A percentile compares a stretch with the other conserved stretches of the same genome.
Evolutionary conservation across 768 basidiomycete species (phyloP).

Genomic region (Pleurotus eryngii): DNA sequence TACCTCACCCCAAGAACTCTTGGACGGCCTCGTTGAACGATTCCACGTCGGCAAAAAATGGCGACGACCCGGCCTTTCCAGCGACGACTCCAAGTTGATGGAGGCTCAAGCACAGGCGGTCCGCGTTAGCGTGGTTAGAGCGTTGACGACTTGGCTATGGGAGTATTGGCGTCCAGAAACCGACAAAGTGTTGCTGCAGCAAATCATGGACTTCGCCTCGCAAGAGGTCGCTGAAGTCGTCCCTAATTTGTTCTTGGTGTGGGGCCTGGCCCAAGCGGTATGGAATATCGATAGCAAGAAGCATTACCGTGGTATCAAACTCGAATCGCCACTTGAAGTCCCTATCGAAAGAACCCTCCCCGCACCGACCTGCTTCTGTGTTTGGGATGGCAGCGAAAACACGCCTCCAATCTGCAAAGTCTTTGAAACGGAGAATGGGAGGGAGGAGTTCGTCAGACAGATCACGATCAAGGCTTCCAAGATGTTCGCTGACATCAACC

Average conservation of each 20-base stretch:
- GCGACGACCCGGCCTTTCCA: constrained; percentile 21
- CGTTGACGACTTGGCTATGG: constrained; percentile 70
- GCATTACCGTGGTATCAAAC: constrained; percentile 4
- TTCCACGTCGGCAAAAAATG: constrained; percentile 38
- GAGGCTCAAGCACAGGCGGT: constrained; percentile 42
- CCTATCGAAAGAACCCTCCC: constrained; percentile 9
- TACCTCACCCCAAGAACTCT: constrained; percentile 44
- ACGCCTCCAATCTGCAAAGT: constrained; percentile 27
- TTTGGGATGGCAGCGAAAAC: constrained; percentile 11
- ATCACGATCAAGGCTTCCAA: constrained; percentile 36
- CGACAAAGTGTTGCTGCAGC: constrained; percentile 41
- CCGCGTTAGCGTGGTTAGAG: constrained; percentile 55
- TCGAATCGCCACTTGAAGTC: background rate
- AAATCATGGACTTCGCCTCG: constrained; percentile 1
- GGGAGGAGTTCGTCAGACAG: constrained; percentile 43
- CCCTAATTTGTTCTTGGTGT: background rate
- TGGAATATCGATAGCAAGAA: constrained; percentile 10
- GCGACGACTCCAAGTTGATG: constrained; percentile 32
- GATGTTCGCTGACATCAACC: constrained; percentile 36
- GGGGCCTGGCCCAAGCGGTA: constrained; percentile 1
- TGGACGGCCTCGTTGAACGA: constrained; percentile 37
- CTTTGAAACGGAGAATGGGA: constrained; percentile 34
- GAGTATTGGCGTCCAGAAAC: constrained; percentile 57
- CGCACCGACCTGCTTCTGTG: constrained; percentile 17
- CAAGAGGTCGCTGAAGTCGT: background rate